Base-by-base conservation (phyloP, 495 filamentous ascomycete genomes). In the Penicillium cataractarum region DNA sequence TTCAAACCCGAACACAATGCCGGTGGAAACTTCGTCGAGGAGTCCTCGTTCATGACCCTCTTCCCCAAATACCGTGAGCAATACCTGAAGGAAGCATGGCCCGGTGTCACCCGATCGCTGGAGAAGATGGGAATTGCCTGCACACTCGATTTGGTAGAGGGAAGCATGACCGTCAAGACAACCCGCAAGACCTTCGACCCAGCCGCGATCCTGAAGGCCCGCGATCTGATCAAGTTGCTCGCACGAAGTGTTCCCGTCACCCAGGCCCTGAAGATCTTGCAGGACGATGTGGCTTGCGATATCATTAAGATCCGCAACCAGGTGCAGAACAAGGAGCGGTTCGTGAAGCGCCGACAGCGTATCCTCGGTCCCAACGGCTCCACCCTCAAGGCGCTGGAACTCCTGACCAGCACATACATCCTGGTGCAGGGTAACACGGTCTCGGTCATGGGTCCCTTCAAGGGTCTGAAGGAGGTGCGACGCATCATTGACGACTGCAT, bases 11-110 rank as follows among this genome's bases (percentile, higher is more conserved):
- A 89, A 65, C 91, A 99, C 74, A 97, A 98, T 77, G 78, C 80
- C 48, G 89, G 84, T 42, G 95, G 96, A 57, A 88, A 89, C 37
- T 96, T 99, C 79, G 84, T 87, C 42, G 93, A 98, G 77, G 95
- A 99, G 79, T 96, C 90, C 2, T 90, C 90, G 9, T 97, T 97
- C 73, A 87, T 88, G 68, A 92, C 89, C 4, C 87, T 98, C 3
- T 99, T 99, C 77, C 95, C 95, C 49, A 97, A 97, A 78, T 99
- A 99, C 78, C 91, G 96, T 61, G 95, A 99, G 82, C 83, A 89
- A 39, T 98, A 98, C 70, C 83, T 98, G 60, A 90, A 89, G 63
- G 89, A 95, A 77, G 90, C 92, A 68, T 99, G 95, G 95, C 92
- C 95, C 2, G 71, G 84, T 53, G 80, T 90, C 42, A 98, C 93